Evolutionary conservation across 345 rosid species (phyloP), one percentile per base, ranked within the genome.

Genomic region (Microthlaspi erraticum): DNA sequence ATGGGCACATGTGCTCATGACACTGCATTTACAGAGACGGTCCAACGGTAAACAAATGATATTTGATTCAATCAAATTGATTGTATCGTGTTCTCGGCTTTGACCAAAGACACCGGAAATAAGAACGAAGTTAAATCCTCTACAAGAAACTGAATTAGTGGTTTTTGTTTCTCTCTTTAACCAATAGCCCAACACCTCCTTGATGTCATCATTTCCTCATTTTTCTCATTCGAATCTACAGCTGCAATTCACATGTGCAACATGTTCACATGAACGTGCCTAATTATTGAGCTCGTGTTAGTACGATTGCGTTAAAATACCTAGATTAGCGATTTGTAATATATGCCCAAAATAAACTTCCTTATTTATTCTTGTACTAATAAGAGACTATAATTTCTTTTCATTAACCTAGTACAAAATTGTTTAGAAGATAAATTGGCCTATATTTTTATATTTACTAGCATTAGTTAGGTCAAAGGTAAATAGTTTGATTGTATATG

Each of bases 401-500:
- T n/a, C n/a, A n/a, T n/a, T n/a, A n/a, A n/a, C n/a, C n/a, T n/a
- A n/a, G n/a, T n/a, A n/a, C 53, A 61, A 13, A 64, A 19, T 7
- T 17, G 23, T 45, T 45, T 45, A n/a, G 8, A 43, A 0, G 6
- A 6, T 46, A 46, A 46, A 6, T 9, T n/a, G 48, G 9, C 18
- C 18, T 6, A 18, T 10, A 5, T 3, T 36, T 18, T 57, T 19
- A 11, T 19, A 37, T n/a, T 38, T 20, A 26, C 26, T 17, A 16
- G 7, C 9, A 44, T 33, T 13, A 19, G 19, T 4, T 57, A n/a
- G 37, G 73, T 68, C 26, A 68, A 45, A 2, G 23, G 56, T 56
- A 68, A 46, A 3, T 8, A 46, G 46, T 46, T 54, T 37, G 34
- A 72, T 45, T 55, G 58, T 64, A 73, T 48, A 20, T 59, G 67